Evolutionary conservation across 257 asterid genomes (phyloP).

Genomic region (Scutellaria barbata): DNA sequence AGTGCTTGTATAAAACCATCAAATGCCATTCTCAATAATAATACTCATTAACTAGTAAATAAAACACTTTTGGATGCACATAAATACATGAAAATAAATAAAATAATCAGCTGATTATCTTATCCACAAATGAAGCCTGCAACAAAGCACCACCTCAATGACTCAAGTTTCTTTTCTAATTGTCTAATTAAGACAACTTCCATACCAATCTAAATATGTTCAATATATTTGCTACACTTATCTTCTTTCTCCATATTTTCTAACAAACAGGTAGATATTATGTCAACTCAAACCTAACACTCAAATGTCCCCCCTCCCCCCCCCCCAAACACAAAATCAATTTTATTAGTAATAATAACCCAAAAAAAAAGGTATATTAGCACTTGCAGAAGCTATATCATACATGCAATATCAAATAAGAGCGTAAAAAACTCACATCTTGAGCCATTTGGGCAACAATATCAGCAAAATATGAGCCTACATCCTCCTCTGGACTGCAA

Average conservation of each 20-base stretch:
- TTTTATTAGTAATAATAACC: too few relatives aligned
- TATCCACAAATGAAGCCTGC: not conserved
- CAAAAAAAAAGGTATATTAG: too few relatives aligned
- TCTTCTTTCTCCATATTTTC: too few relatives aligned
- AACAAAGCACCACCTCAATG: not conserved
- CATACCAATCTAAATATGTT: too few relatives aligned
- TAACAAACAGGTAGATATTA: too few relatives aligned
- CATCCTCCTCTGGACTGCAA: slow-evolving; percentile 67
- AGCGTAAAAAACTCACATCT: slow-evolving; percentile 64
- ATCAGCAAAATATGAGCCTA: slow-evolving; percentile 96
- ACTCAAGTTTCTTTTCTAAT: too few relatives aligned
- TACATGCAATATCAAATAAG: slow-evolving; percentile 11
- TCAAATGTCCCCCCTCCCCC: too few relatives aligned
- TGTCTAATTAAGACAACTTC: too few relatives aligned
- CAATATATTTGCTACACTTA: too few relatives aligned
- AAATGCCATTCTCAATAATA: slow-evolving; percentile 23
- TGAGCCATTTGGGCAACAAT: slow-evolving; percentile 92
- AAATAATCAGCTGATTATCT: not conserved
- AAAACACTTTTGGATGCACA: not conserved
- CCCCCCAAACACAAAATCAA: too few relatives aligned
- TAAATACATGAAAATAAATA: not conserved
- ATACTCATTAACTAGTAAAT: slow-evolving; percentile 19
- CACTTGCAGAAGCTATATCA: too few relatives aligned
- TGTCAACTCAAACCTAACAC: too few relatives aligned
- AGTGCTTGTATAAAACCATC: slow-evolving; percentile 17